A percentile compares a stretch with the other conserved stretches of the same genome.
Evolutionary conservation across 2,329 filamentous ascomycete genomes (phyloP).

Genomic region (Claviceps sp.): DNA sequence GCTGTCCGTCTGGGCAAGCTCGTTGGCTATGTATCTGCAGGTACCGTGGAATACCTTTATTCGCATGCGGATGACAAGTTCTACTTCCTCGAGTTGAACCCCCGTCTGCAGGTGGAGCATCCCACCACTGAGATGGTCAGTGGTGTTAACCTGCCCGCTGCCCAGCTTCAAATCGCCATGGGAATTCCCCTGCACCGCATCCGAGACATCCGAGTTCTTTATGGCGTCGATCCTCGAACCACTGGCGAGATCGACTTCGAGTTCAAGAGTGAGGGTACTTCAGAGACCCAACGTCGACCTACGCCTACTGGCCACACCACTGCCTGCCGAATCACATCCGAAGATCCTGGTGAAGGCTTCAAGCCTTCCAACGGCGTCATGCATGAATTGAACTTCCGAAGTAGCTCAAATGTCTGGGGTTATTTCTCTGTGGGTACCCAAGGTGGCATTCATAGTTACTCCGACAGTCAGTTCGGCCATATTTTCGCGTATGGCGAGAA

Average conservation of each 20-base stretch:
- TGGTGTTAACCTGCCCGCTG: constrained; percentile 91
- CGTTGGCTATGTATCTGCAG: constrained; percentile 95
- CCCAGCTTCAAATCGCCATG: constrained; percentile 98
- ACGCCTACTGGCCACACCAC: constrained; percentile 94
- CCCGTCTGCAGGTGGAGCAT: constrained; percentile 98
- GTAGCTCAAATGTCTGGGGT: constrained; percentile 98
- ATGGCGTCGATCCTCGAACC: constrained; percentile 85
- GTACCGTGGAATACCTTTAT: constrained; percentile 98
- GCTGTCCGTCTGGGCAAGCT: constrained; percentile 87
- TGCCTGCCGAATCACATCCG: constrained; percentile 96
- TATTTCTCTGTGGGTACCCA: constrained; percentile 98
- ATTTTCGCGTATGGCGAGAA: constrained; percentile 99
- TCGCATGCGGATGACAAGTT: constrained; percentile 97
- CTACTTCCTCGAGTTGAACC: constrained; percentile 98
- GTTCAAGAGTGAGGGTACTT: constrained; percentile 76
- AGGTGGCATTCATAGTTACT: constrained; percentile 97
- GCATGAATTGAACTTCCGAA: constrained; percentile 98
- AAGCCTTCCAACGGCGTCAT: constrained; percentile 98
- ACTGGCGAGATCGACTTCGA: constrained; percentile 88
- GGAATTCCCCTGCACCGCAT: constrained; percentile 92
- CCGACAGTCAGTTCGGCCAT: constrained; percentile 96
- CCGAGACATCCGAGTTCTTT: constrained; percentile 87
- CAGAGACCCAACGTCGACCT: constrained; percentile 74
- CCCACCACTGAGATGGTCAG: constrained; percentile 99
- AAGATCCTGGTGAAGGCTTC: constrained; percentile 97